Conservation (phyloP, 345 rosid genomes). For the Ceriops tagal region DNA sequence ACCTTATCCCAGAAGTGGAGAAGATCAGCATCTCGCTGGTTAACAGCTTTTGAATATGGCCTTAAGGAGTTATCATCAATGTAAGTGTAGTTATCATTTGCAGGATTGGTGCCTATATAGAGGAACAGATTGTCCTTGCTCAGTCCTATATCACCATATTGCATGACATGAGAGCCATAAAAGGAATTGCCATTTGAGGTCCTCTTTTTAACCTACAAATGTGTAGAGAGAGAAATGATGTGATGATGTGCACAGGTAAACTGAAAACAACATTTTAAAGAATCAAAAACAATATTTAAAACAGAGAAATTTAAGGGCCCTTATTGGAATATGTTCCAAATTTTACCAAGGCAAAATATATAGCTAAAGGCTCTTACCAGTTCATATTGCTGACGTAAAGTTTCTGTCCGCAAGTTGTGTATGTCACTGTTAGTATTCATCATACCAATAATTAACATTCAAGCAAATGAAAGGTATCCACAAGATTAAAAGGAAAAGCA, state of each 20-base stretch:
- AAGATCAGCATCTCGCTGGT: conserved; percentile 98
- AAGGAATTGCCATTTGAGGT: conserved; percentile 44
- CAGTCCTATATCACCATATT: conserved; percentile 69
- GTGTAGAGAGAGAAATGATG: neutral
- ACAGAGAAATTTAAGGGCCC: neutral
- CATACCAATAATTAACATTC: neutral
- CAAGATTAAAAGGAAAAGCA: neutral
- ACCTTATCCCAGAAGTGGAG: conserved; percentile 97
- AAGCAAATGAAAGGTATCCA: neutral
- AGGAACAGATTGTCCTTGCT: conserved; percentile 50
- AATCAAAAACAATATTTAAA: neutral
- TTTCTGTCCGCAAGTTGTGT: conserved; percentile 79
- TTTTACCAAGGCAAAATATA: neutral
- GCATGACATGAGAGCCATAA: conserved; percentile 96
- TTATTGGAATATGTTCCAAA: neutral
- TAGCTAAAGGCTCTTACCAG: conserved; percentile 45
- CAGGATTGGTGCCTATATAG: conserved; percentile 91
- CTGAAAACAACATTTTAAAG: neutral
- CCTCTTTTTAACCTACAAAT: conserved; percentile 73
- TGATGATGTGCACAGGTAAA: conserved; percentile 1
- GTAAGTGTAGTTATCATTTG: conserved; percentile 78
- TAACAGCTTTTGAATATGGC: conserved; percentile 60
- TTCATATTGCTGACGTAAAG: conserved; percentile 80
- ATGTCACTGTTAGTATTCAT: conserved; percentile 53
- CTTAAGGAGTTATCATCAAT: conserved; percentile 59